Evolutionary conservation across 1,139 yeast species (phyloP).

Genomic region (Magnusiomyces ingens): DNA sequence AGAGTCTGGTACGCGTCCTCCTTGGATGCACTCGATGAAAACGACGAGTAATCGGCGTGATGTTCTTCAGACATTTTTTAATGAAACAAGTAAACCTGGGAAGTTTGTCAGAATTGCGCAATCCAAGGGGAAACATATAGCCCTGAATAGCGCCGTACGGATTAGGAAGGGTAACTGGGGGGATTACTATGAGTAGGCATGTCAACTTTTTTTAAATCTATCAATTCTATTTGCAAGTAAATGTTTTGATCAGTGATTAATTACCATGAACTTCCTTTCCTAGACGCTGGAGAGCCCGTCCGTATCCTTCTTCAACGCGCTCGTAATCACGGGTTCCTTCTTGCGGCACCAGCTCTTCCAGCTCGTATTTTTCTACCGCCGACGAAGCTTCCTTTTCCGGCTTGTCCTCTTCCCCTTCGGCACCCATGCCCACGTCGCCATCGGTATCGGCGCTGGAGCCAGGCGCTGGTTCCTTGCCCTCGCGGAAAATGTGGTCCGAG

Average conservation of each 20-base stretch:
- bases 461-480: slow-evolving; percentile 23
- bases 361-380: slow-evolving; percentile 7
- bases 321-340: slow-evolving; percentile 16
- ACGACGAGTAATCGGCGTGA: slow-evolving; percentile 29
- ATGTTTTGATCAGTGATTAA: neutral
- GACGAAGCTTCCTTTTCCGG: neutral
- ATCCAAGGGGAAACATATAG: neutral
- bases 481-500: slow-evolving; percentile 13
- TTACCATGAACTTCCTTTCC: slow-evolving; percentile 36
- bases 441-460: slow-evolving; percentile 18
- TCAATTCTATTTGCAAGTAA: too few species aligned
- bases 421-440: slow-evolving; percentile 10
- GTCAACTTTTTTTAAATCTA: too few species aligned
- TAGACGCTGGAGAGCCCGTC: slow-evolving; percentile 38
- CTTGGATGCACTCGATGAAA: slow-evolving; percentile 31
- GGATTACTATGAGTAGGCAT: neutral
- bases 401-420: neutral
- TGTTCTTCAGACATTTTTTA: slow-evolving; percentile 12
- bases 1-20: slow-evolving; percentile 55
- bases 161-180: neutral
- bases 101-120: neutral
- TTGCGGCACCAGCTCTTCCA: slow-evolving; percentile 10
- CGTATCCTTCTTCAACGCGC: slow-evolving; percentile 35
- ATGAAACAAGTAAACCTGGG: neutral
- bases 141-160: neutral